Conservation (phyloP, 371 early-diverging fungal species). For the Rhizopus delemar region DNA sequence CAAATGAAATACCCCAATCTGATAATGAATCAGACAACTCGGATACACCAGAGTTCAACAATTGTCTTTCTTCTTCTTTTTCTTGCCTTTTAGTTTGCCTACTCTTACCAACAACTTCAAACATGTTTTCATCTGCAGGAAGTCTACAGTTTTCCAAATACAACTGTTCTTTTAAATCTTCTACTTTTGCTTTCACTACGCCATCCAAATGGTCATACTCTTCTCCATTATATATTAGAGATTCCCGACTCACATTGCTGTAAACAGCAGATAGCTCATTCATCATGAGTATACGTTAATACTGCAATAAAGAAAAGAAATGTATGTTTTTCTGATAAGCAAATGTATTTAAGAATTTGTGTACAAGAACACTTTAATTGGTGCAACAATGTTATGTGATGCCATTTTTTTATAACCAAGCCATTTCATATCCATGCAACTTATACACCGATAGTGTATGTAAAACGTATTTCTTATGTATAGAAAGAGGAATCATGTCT, state of each 20-base stretch:
- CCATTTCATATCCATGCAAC: too few species aligned
- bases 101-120: too few species aligned
- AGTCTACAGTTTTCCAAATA: neutral
- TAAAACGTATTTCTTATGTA: too few species aligned
- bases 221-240: neutral
- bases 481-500: too few species aligned
- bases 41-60: neutral
- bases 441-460: too few species aligned
- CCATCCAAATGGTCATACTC: neutral
- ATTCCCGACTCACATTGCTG: neutral
- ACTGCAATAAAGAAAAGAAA: too few species aligned
- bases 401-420: too few species aligned
- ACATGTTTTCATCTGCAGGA: neutral
- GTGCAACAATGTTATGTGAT: too few species aligned
- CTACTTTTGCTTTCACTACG: neutral
- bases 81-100: neutral
- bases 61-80: neutral
- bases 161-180: neutral
- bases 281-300: neutral
- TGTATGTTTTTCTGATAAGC: too few species aligned
- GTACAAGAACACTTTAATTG: too few species aligned
- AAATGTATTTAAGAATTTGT: too few species aligned
- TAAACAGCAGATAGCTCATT: neutral
- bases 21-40: neutral
- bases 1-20: neutral